Evolutionary conservation across 139 green algal genomes (phyloP), one percentile per base, ranked within the genome.

Genomic region (Picochlorum sp.): DNA sequence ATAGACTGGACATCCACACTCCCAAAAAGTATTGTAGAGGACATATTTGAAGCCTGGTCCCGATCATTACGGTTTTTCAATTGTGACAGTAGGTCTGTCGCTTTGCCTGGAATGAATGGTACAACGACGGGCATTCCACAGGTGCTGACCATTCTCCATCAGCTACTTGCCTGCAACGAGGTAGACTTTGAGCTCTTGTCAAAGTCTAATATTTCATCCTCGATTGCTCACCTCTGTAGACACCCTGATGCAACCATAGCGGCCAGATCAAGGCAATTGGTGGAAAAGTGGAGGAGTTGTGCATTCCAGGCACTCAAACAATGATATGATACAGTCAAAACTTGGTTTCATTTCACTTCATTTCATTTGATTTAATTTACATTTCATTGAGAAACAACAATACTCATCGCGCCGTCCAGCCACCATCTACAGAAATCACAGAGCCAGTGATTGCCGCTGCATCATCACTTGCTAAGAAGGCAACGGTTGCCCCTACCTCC

Each of bases 341-440:
- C 6, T 16, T 38, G 18, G 34, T 34, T 30, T 30, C 20, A 34
- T 38, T 59, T 34, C 26, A 45, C 3, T 62, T 62, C 11, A 23
- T 18, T 62, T 21, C 34, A 41, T 24, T 62, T 41, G 31, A 41
- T 41, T 8, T 21, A 6, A 24, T 55, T 16, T 55, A 20, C 7
- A 55, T 55, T 55, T 55, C 49, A 55, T 24, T 41, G 34, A 41
- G 45, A 62, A 38, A 18, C 9, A 30, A 28, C 2, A 45, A 20
- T 45, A 16, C 10, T 44, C 49, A 85, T 51, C 76, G 66, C 1
- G 79, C 76, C 4, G 76, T 84, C 79, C 79, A 85, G 45, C 73
- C 88, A 15, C 88, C 88, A 61, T 95, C 88, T 14, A 95, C 83
- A 10, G 77, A 85, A 3, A 94, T 51, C 66, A 84, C 90, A 4